phyloP scores from a whole-genome alignment of 306 rosid genomes.

The Cicer chorassanicum region DNA sequence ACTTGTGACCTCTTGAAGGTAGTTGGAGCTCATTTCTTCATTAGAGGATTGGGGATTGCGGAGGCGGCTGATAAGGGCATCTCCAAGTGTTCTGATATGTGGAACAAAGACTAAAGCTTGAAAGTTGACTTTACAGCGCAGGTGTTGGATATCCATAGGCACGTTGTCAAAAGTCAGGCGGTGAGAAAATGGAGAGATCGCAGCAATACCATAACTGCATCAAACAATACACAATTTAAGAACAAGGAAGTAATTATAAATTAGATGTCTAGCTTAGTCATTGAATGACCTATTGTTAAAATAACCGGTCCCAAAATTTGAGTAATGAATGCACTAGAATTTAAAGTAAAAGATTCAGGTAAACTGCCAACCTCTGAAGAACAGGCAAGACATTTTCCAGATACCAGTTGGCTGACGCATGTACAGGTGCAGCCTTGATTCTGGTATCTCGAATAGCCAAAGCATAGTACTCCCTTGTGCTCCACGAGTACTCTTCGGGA shows the following conservation, averaged over 20 bases:
- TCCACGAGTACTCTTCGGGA: slow-evolving; percentile 85
- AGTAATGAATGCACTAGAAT: slow-evolving; percentile 27
- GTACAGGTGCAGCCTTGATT: slow-evolving; percentile 94
- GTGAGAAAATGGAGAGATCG: slow-evolving; percentile 94
- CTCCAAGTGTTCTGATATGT: slow-evolving; percentile 81
- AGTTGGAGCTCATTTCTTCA: slow-evolving; percentile 50
- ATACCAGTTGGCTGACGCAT: slow-evolving; percentile 92
- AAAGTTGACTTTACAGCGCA: slow-evolving; percentile 96
- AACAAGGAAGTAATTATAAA: slow-evolving; percentile 1
- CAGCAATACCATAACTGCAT: slow-evolving; percentile 88
- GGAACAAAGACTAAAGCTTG: slow-evolving; percentile 91
- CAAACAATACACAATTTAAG: slow-evolving; percentile 36
- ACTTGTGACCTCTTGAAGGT: slow-evolving; percentile 60
- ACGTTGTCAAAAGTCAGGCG: slow-evolving; percentile 90
- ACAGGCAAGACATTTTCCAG: slow-evolving; percentile 84
- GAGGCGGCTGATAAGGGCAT: slow-evolving; percentile 80
- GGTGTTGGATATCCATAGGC: slow-evolving; percentile 84
- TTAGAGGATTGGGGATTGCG: slow-evolving; percentile 58
- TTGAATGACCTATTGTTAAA: neutral
- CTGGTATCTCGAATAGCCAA: slow-evolving; percentile 77
- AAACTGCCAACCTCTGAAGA: slow-evolving; percentile 76
- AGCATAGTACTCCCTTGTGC: slow-evolving; percentile 88
- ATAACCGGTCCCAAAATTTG: slow-evolving; percentile 5
- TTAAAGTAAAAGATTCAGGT: slow-evolving; percentile 46
- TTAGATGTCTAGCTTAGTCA: slow-evolving; percentile 4